These are phyloP conservation scores for Fraxinus ornus DNA, from an alignment of 305 asterid genomes.

Conservation along the genomic window DNA sequence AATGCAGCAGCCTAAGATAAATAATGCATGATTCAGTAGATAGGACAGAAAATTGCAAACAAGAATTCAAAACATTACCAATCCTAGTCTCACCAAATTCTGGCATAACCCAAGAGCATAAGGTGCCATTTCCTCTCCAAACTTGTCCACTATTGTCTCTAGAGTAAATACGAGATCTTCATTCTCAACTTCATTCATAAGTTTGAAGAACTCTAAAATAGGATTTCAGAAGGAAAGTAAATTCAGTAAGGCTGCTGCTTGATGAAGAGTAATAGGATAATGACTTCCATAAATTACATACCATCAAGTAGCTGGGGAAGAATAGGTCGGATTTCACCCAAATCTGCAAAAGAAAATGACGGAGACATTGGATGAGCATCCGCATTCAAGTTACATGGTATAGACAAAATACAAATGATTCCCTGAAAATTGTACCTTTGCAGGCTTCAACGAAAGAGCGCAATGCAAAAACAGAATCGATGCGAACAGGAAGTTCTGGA, in stretches of 20 bases:
- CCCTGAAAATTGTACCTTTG: constrained; percentile 47
- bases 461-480: constrained; percentile 93
- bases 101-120: constrained; percentile 97
- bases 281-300: constrained; percentile 29
- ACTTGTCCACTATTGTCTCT: constrained; percentile 98
- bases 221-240: constrained; percentile 5
- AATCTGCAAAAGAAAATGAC: constrained; percentile 45
- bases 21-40: constrained; percentile 8
- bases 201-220: constrained; percentile 80
- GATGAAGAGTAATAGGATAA: constrained; percentile 8
- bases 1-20: constrained; percentile 84
- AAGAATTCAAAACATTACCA: constrained; percentile 6
- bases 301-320: constrained; percentile 96
- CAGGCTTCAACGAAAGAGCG: constrained; percentile 98
- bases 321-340: constrained; percentile 85
- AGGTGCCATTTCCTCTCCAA: constrained; percentile 99
- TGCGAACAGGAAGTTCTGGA: constrained; percentile 95
- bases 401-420: constrained; percentile 4
- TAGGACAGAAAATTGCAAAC: background rate
- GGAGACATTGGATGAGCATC: constrained; percentile 8
- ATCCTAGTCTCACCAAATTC: constrained; percentile 65
- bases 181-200: constrained; percentile 97
- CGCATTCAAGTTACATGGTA: background rate
- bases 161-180: constrained; percentile 99
- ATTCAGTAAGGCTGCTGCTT: constrained; percentile 14